Base-by-base conservation (phyloP, 805 yeast species). In the Hanseniaspora clermontiae region DNA sequence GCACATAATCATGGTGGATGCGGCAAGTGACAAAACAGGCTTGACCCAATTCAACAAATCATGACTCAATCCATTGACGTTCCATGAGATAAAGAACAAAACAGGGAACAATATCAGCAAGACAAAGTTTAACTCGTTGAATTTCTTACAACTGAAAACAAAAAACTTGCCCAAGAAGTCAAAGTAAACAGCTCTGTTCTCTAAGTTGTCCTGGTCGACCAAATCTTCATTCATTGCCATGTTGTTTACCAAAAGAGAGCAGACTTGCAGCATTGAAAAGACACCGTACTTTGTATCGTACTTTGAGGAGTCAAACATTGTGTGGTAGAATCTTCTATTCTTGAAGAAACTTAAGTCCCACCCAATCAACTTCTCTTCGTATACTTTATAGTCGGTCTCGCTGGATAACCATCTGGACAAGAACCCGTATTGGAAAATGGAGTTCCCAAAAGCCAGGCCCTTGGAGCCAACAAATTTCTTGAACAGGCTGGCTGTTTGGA, bases 311-410 rank as follows among this genome's bases (percentile, higher is more conserved):
- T 90, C 97, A 48, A 79, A 74, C 15, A 72, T 69, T 0, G 97
- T 90, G 65, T 90, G 97, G 63, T 90, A 90, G 43, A 86, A 68
- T 52, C 85, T 79, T 63, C 97, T 77, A 27, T 96, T 95, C 63
- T 81, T 83, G 66, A 79, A 88, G 67, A 90, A 90, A 1, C 96
- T 96, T 62, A 90, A 78, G 68, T 90, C 97, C 64, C 89, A 75
- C 11, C 97, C 97, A 60, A 95, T 75, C 52, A 87, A 66, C 55
- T 77, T 75, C 15, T 55, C 58, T 46, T 70, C 67, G 65, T 88
- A 90, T 3, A 87, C 80, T 60, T 80, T 78, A 68, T 84, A 90
- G 66, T 90, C 97, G 1, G 97, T 90, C 68, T 88, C 91, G 61
- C 95, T 84, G 55, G 76, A 76, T 37, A 90, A 79, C 32, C 83